Conservation (phyloP, 2,329 filamentous ascomycete species). For the Sphaerulina musiva region DNA sequence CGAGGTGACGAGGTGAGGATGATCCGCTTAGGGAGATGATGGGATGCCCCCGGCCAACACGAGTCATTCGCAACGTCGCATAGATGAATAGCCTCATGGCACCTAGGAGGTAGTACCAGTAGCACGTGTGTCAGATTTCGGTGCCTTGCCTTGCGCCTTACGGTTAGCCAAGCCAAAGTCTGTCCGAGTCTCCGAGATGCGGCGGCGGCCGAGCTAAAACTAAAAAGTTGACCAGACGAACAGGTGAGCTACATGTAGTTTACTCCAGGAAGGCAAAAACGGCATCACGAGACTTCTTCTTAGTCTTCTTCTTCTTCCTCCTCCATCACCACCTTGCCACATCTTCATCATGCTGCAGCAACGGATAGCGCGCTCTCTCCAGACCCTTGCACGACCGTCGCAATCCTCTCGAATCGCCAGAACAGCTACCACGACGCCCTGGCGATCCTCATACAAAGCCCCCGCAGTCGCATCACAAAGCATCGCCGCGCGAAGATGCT, state of each 20-base stretch:
- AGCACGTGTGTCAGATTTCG: too few relatives aligned
- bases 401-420: constrained; percentile 20
- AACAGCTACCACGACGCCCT: constrained; percentile 31
- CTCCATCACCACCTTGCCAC: constrained; percentile 7
- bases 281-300: background rate
- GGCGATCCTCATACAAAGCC: constrained; percentile 21
- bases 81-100: too few relatives aligned
- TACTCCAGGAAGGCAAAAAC: background rate
- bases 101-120: too few relatives aligned
- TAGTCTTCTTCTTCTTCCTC: background rate
- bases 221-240: constrained; percentile 4
- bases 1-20: too few relatives aligned
- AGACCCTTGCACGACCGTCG: constrained; percentile 32
- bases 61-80: too few relatives aligned
- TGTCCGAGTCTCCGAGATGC: background rate
- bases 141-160: too few relatives aligned
- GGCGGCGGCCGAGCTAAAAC: background rate
- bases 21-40: too few relatives aligned
- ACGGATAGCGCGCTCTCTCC: constrained; percentile 44
- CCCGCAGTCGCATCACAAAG: constrained; percentile 26
- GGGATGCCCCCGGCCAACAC: too few relatives aligned
- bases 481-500: constrained; percentile 38
- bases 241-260: too few relatives aligned
- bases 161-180: too few relatives aligned
- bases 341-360: constrained; percentile 44